Evolutionary conservation across 164 flowering plant genomes (phyloP).

Genomic region (Piper betle): DNA sequence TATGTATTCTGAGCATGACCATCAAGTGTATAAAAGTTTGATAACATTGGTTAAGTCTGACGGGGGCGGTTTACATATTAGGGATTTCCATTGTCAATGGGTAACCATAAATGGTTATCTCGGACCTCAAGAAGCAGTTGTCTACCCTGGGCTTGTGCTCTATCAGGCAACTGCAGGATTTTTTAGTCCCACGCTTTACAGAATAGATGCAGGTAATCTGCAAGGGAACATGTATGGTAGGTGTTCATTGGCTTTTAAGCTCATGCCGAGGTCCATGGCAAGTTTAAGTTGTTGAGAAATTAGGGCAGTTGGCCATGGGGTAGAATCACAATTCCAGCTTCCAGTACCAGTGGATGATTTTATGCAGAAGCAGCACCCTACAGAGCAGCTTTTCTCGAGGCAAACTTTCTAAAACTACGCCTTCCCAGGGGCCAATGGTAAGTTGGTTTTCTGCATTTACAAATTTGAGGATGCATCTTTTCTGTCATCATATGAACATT

Average conservation of each 20-base stretch:
- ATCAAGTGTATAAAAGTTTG: conserved; percentile 68
- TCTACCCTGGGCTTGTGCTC: conserved; percentile 88
- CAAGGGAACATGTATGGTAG: conserved; percentile 71
- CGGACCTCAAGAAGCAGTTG: conserved; percentile 86
- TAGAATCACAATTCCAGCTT: conserved; percentile 91
- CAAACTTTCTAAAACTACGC: conserved; percentile 42
- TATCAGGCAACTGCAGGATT: conserved; percentile 95
- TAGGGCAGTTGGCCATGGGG: conserved; percentile 94
- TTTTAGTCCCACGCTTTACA: conserved; percentile 62
- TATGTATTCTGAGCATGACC: conserved; percentile 73
- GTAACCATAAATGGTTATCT: conserved; percentile 77
- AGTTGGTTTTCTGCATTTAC: conserved; percentile 6
- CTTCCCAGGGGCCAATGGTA: conserved; percentile 64
- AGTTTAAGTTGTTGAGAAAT: conserved; percentile 85
- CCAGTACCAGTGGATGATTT: conserved; percentile 93
- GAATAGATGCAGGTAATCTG: conserved; percentile 43
- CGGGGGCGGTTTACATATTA: conserved; percentile 66
- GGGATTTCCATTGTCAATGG: conserved; percentile 79
- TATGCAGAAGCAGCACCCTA: conserved; percentile 79
- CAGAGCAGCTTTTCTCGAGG: conserved; percentile 57
- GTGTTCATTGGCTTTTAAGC: conserved; percentile 76
- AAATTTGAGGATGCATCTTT: not conserved
- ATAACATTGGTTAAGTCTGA: conserved; percentile 74
- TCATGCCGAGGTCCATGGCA: conserved; percentile 90
- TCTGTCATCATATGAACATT: no score